phyloP scores from a whole-genome alignment of 805 yeast genomes.

The Yarrowia sp. region DNA sequence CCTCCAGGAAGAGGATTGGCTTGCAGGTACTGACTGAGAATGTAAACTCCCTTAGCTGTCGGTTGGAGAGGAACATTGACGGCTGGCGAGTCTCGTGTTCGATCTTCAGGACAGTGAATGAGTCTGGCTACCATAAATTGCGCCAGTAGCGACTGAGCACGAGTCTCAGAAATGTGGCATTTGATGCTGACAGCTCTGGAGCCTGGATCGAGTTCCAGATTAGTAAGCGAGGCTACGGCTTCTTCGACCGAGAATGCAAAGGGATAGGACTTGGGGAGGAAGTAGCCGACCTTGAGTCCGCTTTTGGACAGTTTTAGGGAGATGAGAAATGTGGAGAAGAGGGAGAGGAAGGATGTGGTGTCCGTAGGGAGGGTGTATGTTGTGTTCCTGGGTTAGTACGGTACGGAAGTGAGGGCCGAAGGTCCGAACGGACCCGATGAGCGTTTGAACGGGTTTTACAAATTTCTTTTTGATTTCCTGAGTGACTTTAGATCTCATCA shows the following conservation, averaged over 20 bases:
- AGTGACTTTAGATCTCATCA: too few species aligned
- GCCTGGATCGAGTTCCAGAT: slow-evolving; percentile 6
- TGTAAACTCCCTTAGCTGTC: slow-evolving; percentile 86
- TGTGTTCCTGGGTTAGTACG: slow-evolving; percentile 3
- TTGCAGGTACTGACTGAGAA: slow-evolving; percentile 66
- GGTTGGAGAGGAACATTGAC: slow-evolving; percentile 67
- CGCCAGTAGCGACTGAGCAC: slow-evolving; percentile 16
- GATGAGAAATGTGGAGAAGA: slow-evolving; percentile 3
- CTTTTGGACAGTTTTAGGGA: slow-evolving; percentile 1
- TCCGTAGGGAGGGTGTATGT: slow-evolving; percentile 24
- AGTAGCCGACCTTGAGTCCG: slow-evolving; percentile 26
- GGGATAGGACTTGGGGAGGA: slow-evolving; percentile 16
- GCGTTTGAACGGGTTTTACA: not conserved
- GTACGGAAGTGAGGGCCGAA: not conserved
- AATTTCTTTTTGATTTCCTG: too few species aligned
- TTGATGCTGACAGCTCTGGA: slow-evolving; percentile 1
- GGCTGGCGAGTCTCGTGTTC: slow-evolving; percentile 63
- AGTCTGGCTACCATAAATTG: slow-evolving; percentile 48
- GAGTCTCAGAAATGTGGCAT: slow-evolving; percentile 21
- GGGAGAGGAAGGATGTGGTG: slow-evolving; percentile 1
- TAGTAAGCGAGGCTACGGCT: not conserved
- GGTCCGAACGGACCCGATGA: not conserved
- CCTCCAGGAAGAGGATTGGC: not conserved
- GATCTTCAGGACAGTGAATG: slow-evolving; percentile 75
- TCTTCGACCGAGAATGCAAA: slow-evolving; percentile 13